A percentile compares a stretch with the other conserved stretches of the same genome.
phyloP scores from a whole-genome alignment of 2,329 filamentous ascomycete genomes.

The Colletotrichum camelliae region DNA sequence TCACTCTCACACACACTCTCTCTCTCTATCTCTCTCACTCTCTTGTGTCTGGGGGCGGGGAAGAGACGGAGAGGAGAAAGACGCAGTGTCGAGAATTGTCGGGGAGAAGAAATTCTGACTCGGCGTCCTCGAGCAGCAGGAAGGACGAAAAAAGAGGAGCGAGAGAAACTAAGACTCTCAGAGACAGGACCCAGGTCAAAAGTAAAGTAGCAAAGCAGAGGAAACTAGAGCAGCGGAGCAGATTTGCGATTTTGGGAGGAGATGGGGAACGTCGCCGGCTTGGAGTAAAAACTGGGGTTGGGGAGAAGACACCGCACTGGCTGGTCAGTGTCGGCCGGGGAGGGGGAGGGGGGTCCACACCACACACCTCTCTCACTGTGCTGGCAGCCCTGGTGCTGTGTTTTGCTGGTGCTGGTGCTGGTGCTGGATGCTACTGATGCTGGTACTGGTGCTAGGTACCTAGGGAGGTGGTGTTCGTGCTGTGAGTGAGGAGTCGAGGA shows the following conservation, averaged over 20 bases:
- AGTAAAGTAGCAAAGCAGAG: not conserved
- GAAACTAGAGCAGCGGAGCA: slow-evolving; percentile 11
- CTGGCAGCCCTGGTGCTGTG: not conserved
- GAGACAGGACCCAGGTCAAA: not conserved
- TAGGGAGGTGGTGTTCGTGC: not conserved
- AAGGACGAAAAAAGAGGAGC: not conserved
- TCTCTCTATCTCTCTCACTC: not conserved
- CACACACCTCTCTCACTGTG: not conserved
- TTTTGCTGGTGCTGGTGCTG: not conserved
- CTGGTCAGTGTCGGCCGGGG: not conserved
- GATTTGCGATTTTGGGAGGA: slow-evolving; percentile 16
- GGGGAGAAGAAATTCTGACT: slow-evolving; percentile 7
- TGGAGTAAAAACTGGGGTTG: slow-evolving; percentile 22
- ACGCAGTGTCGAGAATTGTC: slow-evolving; percentile 8
- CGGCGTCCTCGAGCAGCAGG: not conserved
- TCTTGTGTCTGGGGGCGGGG: not conserved
- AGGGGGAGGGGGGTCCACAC: not conserved
- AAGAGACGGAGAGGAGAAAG: not conserved
- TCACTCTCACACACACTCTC: not conserved
- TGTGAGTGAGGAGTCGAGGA: not conserved
- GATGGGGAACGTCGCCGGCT: slow-evolving; percentile 20
- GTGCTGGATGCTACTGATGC: not conserved
- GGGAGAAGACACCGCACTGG: not conserved
- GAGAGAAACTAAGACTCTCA: not conserved
- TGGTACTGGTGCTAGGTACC: not conserved